These are phyloP conservation scores for Nigrograna mackinnonii DNA, from an alignment of 2,329 filamentous ascomycete genomes.

Conservation along the genomic window DNA sequence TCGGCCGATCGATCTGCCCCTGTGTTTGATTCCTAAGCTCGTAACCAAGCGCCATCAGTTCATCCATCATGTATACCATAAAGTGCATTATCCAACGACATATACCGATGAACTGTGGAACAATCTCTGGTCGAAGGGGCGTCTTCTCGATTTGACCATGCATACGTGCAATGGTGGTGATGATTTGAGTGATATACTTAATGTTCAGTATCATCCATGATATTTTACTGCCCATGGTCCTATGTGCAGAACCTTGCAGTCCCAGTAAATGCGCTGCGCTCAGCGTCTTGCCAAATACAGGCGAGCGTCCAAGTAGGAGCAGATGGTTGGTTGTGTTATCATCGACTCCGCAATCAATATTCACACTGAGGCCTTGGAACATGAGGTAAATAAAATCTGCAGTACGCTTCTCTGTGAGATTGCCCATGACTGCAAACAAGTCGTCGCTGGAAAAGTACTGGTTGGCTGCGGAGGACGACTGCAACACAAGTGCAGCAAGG, in stretches of 20 bases:
- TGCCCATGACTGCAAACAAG: constrained; percentile 45
- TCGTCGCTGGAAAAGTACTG: constrained; percentile 55
- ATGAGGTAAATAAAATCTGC: constrained; percentile 65
- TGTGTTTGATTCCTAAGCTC: constrained; percentile 18
- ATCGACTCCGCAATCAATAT: constrained; percentile 82
- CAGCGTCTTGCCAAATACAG: constrained; percentile 74
- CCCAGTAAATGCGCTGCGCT: constrained; percentile 80
- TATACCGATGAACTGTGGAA: constrained; percentile 61
- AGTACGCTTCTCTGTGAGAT: constrained; percentile 29
- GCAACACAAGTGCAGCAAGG: constrained; percentile 44
- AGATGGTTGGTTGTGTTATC: constrained; percentile 52
- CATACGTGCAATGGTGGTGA: constrained; percentile 56
- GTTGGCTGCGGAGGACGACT: constrained; percentile 46
- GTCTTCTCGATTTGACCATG: constrained; percentile 55
- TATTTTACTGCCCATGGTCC: constrained; percentile 72
- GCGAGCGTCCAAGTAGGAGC: constrained; percentile 55
- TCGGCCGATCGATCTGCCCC: constrained; percentile 47
- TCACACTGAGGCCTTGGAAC: constrained; percentile 52
- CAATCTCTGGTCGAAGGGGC: constrained; percentile 34
- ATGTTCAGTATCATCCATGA: constrained; percentile 76
- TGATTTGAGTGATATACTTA: constrained; percentile 68
- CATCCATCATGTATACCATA: constrained; percentile 59
- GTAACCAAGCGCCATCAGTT: constrained; percentile 44
- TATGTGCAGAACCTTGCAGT: constrained; percentile 38
- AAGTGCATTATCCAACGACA: constrained; percentile 78